A percentile compares a stretch with the other conserved stretches of the same genome.
phyloP scores from a whole-genome alignment of 345 rosid genomes.

The Citropsis articulata region DNA sequence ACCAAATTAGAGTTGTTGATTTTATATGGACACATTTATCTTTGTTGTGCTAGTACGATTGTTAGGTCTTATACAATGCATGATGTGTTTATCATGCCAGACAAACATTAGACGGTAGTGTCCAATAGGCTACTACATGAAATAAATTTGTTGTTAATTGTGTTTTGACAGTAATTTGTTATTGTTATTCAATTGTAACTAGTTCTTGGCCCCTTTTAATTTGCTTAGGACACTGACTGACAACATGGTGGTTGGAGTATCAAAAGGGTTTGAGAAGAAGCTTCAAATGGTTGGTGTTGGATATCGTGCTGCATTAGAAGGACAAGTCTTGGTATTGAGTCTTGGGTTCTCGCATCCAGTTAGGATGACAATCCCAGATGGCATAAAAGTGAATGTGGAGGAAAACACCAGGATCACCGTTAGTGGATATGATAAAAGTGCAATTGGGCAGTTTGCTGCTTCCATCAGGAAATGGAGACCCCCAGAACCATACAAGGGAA shows the following conservation, averaged over 20 bases:
- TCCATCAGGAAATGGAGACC: slow-evolving; percentile 90
- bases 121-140: not conserved
- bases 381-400: slow-evolving; percentile 74
- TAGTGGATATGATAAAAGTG: slow-evolving; percentile 73
- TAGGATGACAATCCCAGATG: slow-evolving; percentile 76
- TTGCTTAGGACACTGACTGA: slow-evolving; percentile 73
- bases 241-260: slow-evolving; percentile 96
- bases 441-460: slow-evolving; percentile 88
- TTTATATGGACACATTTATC: not conserved
- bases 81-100: not conserved
- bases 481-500: slow-evolving; percentile 96
- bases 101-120: not conserved
- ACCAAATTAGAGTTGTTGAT: slow-evolving; percentile 3
- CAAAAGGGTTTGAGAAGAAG: slow-evolving; percentile 94
- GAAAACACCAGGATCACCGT: slow-evolving; percentile 74
- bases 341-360: slow-evolving; percentile 96
- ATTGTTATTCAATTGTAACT: not conserved
- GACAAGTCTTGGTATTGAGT: slow-evolving; percentile 69
- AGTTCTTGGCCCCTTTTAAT: not conserved
- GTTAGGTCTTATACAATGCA: not conserved
- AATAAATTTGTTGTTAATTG: not conserved
- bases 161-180: not conserved
- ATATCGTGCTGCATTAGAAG: slow-evolving; percentile 80
- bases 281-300: slow-evolving; percentile 89
- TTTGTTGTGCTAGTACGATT: not conserved